Percentiles rank a stretch among this genome's conserved stretches.
Conservation (phyloP, 2,329 filamentous ascomycete species). For the Colletotrichum costaricense region DNA sequence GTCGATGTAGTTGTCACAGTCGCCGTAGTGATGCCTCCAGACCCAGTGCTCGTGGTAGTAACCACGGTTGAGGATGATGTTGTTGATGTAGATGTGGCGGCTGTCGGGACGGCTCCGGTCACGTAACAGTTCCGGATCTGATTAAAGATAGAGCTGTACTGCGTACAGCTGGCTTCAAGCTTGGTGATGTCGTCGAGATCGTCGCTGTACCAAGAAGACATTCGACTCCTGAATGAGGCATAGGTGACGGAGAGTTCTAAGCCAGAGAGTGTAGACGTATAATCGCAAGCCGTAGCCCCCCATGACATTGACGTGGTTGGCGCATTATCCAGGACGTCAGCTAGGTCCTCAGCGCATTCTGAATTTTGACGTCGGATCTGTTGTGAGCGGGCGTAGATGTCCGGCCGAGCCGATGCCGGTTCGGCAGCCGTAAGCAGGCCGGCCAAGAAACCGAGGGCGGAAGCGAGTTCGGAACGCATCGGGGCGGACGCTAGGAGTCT, state of each 20-base stretch:
- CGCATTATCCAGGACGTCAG: conserved; percentile 26
- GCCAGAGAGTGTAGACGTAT: conserved; percentile 29
- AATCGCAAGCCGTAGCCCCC: conserved; percentile 29
- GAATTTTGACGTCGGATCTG: conserved; percentile 19
- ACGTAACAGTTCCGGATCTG: conserved; percentile 31
- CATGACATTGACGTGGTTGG: conserved; percentile 18
- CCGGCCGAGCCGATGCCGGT: conserved; percentile 12
- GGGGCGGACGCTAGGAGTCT: background rate
- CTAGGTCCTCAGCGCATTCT: conserved; percentile 25
- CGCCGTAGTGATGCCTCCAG: background rate
- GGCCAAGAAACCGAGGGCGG: conserved; percentile 15
- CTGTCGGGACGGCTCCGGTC: conserved; percentile 8
- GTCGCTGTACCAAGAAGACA: conserved; percentile 31
- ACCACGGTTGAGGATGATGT: background rate
- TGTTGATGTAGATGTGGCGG: conserved; percentile 2
- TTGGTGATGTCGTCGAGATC: conserved; percentile 29
- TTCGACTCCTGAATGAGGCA: conserved; percentile 13
- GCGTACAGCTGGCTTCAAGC: conserved; percentile 26
- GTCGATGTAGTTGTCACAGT: conserved; percentile 10
- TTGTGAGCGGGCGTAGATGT: conserved; percentile 10
- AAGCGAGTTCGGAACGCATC: conserved; percentile 22
- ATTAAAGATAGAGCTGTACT: conserved; percentile 13
- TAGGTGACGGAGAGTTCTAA: conserved; percentile 23
- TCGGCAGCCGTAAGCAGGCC: background rate
- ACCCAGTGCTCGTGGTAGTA: background rate